Conservation (phyloP, 2,329 filamentous ascomycete species). For the Aureobasidium zeae region DNA sequence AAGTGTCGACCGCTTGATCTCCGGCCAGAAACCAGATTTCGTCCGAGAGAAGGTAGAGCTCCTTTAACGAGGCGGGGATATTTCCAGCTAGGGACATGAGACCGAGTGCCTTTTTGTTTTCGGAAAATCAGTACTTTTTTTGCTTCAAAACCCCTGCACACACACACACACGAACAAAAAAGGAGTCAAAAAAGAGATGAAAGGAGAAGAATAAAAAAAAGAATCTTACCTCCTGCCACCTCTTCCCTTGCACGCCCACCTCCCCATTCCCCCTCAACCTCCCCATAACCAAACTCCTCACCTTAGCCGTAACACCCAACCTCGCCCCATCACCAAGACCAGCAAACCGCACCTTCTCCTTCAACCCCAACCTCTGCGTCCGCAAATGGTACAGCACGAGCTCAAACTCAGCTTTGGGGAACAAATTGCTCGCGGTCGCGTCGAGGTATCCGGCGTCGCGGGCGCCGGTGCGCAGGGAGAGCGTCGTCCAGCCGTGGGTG, state of each 20-base stretch:
- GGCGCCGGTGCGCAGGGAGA: constrained; percentile 66
- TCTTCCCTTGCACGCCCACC: constrained; percentile 47
- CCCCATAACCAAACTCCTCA: constrained; percentile 65
- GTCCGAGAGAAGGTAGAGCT: constrained; percentile 75
- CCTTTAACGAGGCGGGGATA: constrained; percentile 63
- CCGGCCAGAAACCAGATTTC: constrained; percentile 86
- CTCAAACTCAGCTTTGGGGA: constrained; percentile 71
- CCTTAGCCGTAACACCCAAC: constrained; percentile 50
- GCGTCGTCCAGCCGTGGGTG: constrained; percentile 67
- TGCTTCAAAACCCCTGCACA: no score
- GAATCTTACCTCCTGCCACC: constrained; percentile 73
- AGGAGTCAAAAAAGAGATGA: no score
- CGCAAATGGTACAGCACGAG: constrained; percentile 71
- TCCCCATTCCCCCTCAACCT: constrained; percentile 64
- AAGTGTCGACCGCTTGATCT: constrained; percentile 69
- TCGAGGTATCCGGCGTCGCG: constrained; percentile 78
- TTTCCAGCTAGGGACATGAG: constrained; percentile 81
- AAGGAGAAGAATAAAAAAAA: no score
- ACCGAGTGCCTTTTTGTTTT: constrained; percentile 58
- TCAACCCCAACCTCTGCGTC: constrained; percentile 53
- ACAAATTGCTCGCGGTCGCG: constrained; percentile 72
- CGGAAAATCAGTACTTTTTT: not conserved
- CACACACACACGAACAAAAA: no score
- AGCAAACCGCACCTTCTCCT: constrained; percentile 38
- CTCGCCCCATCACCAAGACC: constrained; percentile 32